Conservation (phyloP, 2,329 filamentous ascomycete genomes). For the Acrocalymma vagum region DNA sequence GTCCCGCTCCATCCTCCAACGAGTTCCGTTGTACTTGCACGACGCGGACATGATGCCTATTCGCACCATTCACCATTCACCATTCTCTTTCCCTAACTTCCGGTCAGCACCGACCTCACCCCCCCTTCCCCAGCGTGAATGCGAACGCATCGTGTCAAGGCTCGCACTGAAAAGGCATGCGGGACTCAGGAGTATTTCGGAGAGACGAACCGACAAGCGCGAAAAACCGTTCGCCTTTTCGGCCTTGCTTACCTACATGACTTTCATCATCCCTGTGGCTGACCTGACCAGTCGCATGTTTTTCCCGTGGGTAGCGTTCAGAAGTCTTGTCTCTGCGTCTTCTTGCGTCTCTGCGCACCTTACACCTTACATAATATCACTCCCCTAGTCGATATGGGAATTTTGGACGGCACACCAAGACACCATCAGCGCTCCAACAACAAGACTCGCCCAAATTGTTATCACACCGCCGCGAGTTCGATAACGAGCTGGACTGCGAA, state of each 20-base stretch:
- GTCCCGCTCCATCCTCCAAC: too few species aligned
- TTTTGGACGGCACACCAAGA: constrained; percentile 15
- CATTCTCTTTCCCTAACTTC: constrained; percentile 32
- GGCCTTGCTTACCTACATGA: too few species aligned
- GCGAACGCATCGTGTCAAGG: constrained; percentile 9
- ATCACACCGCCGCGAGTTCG: constrained; percentile 31
- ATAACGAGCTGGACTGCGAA: constrained; percentile 21
- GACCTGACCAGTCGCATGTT: constrained; percentile 15
- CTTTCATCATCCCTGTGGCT: constrained; percentile 4
- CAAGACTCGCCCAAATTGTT: constrained; percentile 8
- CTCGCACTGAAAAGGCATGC: too few species aligned
- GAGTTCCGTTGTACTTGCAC: constrained; percentile 35
- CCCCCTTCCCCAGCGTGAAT: too few species aligned
- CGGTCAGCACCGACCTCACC: constrained; percentile 30
- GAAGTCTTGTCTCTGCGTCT: background rate
- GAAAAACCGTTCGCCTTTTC: too few species aligned
- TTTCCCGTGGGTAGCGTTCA: background rate
- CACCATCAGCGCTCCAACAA: constrained; percentile 24
- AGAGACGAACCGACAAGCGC: too few species aligned
- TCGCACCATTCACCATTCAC: too few species aligned
- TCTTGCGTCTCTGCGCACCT: constrained; percentile 6
- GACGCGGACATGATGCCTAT: constrained; percentile 33
- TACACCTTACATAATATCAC: constrained; percentile 26
- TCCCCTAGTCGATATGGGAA: constrained; percentile 26
- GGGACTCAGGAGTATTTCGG: too few species aligned